A percentile compares a stretch with the other conserved stretches of the same genome.
These are phyloP conservation scores for Stramenopiles sp. DNA, from an alignment of 352 stramenopile genomes.

Conservation along the genomic window DNA sequence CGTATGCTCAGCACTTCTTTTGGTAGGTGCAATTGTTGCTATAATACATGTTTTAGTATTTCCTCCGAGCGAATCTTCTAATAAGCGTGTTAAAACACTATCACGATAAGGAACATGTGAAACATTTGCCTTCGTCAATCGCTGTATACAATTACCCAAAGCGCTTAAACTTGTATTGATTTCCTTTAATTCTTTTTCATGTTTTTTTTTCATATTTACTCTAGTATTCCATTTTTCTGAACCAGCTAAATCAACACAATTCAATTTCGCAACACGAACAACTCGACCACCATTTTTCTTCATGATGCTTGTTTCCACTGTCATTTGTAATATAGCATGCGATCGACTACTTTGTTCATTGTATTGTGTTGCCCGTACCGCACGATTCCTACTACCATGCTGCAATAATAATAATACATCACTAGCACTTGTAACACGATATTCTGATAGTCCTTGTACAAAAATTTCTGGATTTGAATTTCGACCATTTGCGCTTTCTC, in stretches of 20 bases:
- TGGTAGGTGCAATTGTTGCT: conserved; percentile 52
- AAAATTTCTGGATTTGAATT: conserved; percentile 36
- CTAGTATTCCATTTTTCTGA: conserved; percentile 74
- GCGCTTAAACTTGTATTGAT: too few relatives aligned
- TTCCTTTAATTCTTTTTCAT: too few relatives aligned
- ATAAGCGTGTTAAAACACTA: conserved; percentile 69
- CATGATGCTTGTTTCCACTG: conserved; percentile 37
- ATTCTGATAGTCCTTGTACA: conserved; percentile 67
- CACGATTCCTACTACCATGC: conserved; percentile 51
- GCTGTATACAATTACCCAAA: conserved; percentile 13
- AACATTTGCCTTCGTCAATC: conserved; percentile 7
- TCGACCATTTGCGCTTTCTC: conserved; percentile 47
- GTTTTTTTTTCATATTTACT: conserved; percentile 40
- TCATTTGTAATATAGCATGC: conserved; percentile 63
- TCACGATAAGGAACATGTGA: conserved; percentile 71
- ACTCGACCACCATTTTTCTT: conserved; percentile 36
- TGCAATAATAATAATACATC: conserved; percentile 60
- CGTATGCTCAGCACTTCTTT: conserved; percentile 62
- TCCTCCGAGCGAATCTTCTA: conserved; percentile 58
- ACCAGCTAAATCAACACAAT: conserved; percentile 73
- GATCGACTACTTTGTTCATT: conserved; percentile 64
- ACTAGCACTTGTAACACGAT: conserved; percentile 48
- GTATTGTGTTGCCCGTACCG: conserved; percentile 65
- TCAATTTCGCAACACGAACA: conserved; percentile 74
- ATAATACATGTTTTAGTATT: conserved; percentile 75